These are phyloP conservation scores for Sarocladiaceae sp. DNA, from an alignment of 2,329 filamentous ascomycete species.

Conservation along the genomic window DNA sequence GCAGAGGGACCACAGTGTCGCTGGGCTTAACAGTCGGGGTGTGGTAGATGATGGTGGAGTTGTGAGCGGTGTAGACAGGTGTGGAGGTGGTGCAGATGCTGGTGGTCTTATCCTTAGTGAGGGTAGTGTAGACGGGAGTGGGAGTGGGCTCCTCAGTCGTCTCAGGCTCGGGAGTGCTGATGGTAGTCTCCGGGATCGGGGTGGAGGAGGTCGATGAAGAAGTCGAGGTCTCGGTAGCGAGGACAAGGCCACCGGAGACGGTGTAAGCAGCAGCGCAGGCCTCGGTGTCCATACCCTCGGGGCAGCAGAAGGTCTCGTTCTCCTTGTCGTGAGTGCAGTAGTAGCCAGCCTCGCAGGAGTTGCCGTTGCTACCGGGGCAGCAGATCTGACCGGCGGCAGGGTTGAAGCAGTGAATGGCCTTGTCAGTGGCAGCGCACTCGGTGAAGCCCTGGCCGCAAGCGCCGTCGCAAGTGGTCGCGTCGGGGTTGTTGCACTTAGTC, in stretches of 20 bases:
- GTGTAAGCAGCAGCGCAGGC: constrained; percentile 50
- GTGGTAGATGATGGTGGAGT: constrained; percentile 20
- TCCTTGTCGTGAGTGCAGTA: constrained; percentile 55
- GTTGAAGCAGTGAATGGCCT: constrained; percentile 55
- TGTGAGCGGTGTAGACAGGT: constrained; percentile 19
- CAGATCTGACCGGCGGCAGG: constrained; percentile 46
- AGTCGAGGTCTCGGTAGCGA: constrained; percentile 27
- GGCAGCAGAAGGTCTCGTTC: constrained; percentile 57
- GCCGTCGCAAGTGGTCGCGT: constrained; percentile 48
- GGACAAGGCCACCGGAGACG: constrained; percentile 42
- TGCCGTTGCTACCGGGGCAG: constrained; percentile 53
- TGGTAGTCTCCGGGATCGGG: constrained; percentile 22
- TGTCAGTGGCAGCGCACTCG: constrained; percentile 45
- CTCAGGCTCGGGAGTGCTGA: constrained; percentile 20
- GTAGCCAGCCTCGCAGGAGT: constrained; percentile 57
- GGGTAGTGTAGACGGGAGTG: constrained; percentile 21
- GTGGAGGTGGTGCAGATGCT: constrained; percentile 21
- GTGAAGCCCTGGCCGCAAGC: constrained; percentile 49
- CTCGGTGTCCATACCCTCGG: constrained; percentile 46
- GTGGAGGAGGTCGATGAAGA: constrained; percentile 22
- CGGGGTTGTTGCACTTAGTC: constrained; percentile 36
- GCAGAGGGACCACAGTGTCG: constrained; percentile 1
- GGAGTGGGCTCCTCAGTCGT: constrained; percentile 22
- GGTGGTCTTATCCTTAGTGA: constrained; percentile 22
- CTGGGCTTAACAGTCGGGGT: constrained; percentile 22